phyloP scores from a whole-genome alignment of 495 filamentous ascomycete genomes.

The Penicillium turbatum region DNA sequence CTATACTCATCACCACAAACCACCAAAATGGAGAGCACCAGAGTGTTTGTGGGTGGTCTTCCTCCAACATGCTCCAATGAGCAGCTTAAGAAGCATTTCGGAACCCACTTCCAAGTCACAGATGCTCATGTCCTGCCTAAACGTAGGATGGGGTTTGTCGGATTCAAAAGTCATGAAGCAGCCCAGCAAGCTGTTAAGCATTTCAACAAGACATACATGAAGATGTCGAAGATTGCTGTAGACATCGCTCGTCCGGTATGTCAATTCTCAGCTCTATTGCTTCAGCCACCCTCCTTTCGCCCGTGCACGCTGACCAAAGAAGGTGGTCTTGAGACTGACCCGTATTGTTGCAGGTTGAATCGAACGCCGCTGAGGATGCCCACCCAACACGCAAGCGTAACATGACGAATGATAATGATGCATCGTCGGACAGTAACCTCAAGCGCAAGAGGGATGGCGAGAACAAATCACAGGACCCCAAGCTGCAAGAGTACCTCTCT shows the following conservation, averaged over 20 bases:
- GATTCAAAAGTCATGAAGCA: constrained; percentile 78
- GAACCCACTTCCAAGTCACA: constrained; percentile 69
- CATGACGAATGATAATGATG: constrained; percentile 22
- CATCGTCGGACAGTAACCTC: constrained; percentile 27
- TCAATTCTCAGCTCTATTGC: constrained; percentile 12
- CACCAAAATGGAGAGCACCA: constrained; percentile 50
- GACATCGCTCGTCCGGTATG: constrained; percentile 85
- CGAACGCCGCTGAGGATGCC: constrained; percentile 31
- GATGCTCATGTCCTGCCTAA: constrained; percentile 86
- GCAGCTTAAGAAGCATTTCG: constrained; percentile 85
- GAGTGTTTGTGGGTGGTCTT: constrained; percentile 86
- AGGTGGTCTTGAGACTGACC: constrained; percentile 48
- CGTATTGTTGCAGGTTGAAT: constrained; percentile 38
- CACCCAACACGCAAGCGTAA: constrained; percentile 34
- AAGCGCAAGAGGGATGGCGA: constrained; percentile 57
- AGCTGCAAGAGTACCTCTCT: constrained; percentile 81
- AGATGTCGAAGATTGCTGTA: constrained; percentile 91
- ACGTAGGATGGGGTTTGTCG: constrained; percentile 91
- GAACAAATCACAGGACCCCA: constrained; percentile 56
- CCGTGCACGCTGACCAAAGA: constrained; percentile 43
- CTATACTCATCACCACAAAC: constrained; percentile 20
- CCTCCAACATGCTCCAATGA: constrained; percentile 70
- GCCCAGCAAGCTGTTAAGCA: constrained; percentile 81
- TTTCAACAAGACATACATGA: constrained; percentile 91
- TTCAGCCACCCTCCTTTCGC: constrained; percentile 17